Evolutionary conservation across 192 early-diverging fungal species (phyloP).

Genomic region (Podila verticillata): DNA sequence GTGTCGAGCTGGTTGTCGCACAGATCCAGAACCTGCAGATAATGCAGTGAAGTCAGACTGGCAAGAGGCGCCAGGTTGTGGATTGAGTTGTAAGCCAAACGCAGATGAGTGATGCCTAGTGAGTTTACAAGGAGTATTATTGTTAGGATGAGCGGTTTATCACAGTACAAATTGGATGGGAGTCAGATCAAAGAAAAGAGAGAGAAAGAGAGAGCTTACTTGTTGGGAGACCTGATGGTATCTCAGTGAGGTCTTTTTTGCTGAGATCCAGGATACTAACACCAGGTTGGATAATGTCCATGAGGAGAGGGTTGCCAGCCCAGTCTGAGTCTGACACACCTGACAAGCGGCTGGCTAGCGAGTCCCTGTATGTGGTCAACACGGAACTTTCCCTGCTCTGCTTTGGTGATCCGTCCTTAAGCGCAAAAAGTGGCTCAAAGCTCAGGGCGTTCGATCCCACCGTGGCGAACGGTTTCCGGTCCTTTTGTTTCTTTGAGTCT

Average conservation of each 20-base stretch:
- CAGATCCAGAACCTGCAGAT: slow-evolving; percentile 49
- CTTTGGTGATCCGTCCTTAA: slow-evolving; percentile 20
- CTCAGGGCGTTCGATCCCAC: slow-evolving; percentile 16
- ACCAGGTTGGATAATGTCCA: slow-evolving; percentile 23
- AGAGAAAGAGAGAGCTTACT: slow-evolving; percentile 17
- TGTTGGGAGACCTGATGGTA: slow-evolving; percentile 23
- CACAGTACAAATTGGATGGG: neutral
- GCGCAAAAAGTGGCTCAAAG: slow-evolving; percentile 43
- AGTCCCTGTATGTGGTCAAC: slow-evolving; percentile 2
- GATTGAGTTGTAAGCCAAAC: slow-evolving; percentile 40
- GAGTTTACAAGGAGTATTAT: neutral
- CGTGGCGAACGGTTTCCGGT: slow-evolving; percentile 15
- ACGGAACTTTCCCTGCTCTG: neutral
- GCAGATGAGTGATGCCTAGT: slow-evolving; percentile 45
- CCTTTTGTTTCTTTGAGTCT: slow-evolving; percentile 8
- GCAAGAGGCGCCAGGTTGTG: slow-evolving; percentile 17
- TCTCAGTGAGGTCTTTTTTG: slow-evolving; percentile 34
- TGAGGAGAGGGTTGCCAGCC: slow-evolving; percentile 8
- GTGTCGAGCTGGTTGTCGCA: slow-evolving; percentile 49
- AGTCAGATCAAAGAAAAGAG: neutral
- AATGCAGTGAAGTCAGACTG: slow-evolving; percentile 22
- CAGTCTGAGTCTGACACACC: slow-evolving; percentile 39
- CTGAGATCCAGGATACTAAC: slow-evolving; percentile 41
- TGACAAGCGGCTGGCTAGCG: slow-evolving; percentile 14
- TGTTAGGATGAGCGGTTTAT: neutral